phyloP scores from a whole-genome alignment of 2,329 filamentous ascomycete genomes.

The Chaetomiaceae sp. region DNA sequence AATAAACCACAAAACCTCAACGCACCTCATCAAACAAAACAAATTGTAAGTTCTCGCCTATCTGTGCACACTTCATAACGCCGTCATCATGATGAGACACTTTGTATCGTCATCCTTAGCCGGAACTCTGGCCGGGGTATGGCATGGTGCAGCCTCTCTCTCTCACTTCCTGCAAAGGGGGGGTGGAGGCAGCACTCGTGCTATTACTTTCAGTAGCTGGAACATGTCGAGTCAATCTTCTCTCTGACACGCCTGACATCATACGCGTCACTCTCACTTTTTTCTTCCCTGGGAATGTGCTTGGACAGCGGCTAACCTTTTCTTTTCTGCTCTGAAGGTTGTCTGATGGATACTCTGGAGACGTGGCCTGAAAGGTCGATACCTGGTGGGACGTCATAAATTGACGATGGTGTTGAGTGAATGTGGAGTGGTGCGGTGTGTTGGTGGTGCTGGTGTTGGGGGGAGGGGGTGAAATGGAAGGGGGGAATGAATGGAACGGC shows the following conservation, averaged over 20 bases:
- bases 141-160: conserved; percentile 1
- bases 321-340: no score
- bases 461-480: neutral
- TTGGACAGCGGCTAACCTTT: conserved; percentile 5
- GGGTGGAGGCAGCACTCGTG: neutral
- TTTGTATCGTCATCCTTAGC: conserved; percentile 97
- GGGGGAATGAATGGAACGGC: neutral
- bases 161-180: neutral
- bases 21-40: neutral
- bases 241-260: conserved; percentile 41
- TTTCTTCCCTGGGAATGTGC: neutral
- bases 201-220: conserved; percentile 21
- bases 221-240: conserved; percentile 47
- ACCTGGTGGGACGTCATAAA: conserved; percentile 6
- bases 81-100: conserved; percentile 69
- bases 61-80: neutral
- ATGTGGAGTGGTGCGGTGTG: no score
- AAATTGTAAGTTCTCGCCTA: conserved; percentile 18
- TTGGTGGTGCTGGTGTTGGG: no score
- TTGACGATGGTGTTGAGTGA: neutral
- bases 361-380: neutral
- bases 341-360: no score
- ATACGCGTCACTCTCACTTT: neutral
- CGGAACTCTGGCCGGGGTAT: conserved; percentile 58
- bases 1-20: neutral